Evolutionary conservation across 2,329 filamentous ascomycete species (phyloP).

Genomic region (Botrytis paeoniae): DNA sequence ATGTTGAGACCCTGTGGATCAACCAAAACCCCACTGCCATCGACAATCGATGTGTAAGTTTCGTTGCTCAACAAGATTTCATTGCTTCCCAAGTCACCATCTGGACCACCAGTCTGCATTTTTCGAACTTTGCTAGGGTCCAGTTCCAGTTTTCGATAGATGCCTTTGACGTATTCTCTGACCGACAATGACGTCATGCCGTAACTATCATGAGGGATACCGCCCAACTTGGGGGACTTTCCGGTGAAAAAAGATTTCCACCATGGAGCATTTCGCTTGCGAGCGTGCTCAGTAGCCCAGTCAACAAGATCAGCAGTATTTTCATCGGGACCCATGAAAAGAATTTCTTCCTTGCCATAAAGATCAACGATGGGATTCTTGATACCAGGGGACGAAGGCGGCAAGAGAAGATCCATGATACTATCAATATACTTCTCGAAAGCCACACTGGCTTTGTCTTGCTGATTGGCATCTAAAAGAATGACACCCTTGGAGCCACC

Average conservation of each 20-base stretch:
- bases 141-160: constrained; percentile 92
- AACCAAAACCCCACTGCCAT: constrained; percentile 90
- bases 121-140: constrained; percentile 83
- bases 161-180: constrained; percentile 91
- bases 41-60: constrained; percentile 93
- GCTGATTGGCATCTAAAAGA: constrained; percentile 86
- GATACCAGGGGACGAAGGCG: constrained; percentile 88
- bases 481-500: constrained; percentile 98
- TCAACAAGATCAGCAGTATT: constrained; percentile 96
- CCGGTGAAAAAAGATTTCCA: constrained; percentile 99
- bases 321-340: constrained; percentile 98
- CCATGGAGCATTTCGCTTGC: constrained; percentile 84
- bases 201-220: constrained; percentile 93
- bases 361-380: constrained; percentile 98
- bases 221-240: constrained; percentile 92
- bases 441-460: constrained; percentile 86
- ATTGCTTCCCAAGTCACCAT: constrained; percentile 95
- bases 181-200: constrained; percentile 98
- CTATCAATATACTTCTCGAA: constrained; percentile 99
- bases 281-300: constrained; percentile 97
- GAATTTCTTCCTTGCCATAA: constrained; percentile 90
- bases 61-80: constrained; percentile 95
- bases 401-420: constrained; percentile 90
- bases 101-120: constrained; percentile 95
- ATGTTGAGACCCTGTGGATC: constrained; percentile 88